Conservation (phyloP, 768 basidiomycete species). For the Tulasnella sp. region DNA sequence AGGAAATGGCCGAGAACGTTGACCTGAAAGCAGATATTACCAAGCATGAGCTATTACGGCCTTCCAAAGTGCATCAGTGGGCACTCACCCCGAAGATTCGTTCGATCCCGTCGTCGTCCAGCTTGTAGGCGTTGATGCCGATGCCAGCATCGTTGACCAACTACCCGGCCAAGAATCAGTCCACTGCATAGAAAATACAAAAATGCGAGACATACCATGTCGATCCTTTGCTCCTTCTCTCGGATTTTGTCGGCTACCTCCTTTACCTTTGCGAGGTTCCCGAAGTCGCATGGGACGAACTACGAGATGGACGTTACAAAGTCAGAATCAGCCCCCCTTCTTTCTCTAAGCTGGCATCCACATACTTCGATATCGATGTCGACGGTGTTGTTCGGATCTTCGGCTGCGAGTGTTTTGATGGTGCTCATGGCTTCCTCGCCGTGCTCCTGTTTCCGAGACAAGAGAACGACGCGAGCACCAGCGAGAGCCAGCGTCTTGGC, state of each 20-base stretch:
- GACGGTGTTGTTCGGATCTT: slow-evolving; percentile 23
- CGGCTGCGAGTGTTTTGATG: slow-evolving; percentile 31
- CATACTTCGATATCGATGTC: slow-evolving; percentile 18
- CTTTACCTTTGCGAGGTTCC: slow-evolving; percentile 35
- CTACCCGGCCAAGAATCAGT: slow-evolving; percentile 28
- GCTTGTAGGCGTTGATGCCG: slow-evolving; percentile 37
- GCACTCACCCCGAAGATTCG: slow-evolving; percentile 31
- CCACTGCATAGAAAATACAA: not conserved
- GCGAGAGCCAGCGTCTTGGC: slow-evolving; percentile 37
- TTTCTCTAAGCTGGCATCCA: not conserved
- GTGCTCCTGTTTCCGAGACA: slow-evolving; percentile 35
- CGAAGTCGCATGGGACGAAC: slow-evolving; percentile 36
- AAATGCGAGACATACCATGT: slow-evolving; percentile 27
- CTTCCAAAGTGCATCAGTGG: not conserved
- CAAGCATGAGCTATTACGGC: not conserved
- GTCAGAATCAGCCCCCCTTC: not conserved
- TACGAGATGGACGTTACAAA: not conserved
- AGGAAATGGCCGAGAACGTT: slow-evolving; percentile 45
- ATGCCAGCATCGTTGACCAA: slow-evolving; percentile 38
- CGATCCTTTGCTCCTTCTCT: slow-evolving; percentile 32
- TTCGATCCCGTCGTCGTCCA: slow-evolving; percentile 36
- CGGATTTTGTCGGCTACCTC: slow-evolving; percentile 36
- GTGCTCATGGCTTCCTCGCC: slow-evolving; percentile 35
- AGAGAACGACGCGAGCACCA: slow-evolving; percentile 37
- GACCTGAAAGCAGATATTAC: slow-evolving; percentile 28